These are phyloP conservation scores for Symbiodinium pilosum DNA, from an alignment of 73 alveolate species.

Conservation along the genomic window DNA sequence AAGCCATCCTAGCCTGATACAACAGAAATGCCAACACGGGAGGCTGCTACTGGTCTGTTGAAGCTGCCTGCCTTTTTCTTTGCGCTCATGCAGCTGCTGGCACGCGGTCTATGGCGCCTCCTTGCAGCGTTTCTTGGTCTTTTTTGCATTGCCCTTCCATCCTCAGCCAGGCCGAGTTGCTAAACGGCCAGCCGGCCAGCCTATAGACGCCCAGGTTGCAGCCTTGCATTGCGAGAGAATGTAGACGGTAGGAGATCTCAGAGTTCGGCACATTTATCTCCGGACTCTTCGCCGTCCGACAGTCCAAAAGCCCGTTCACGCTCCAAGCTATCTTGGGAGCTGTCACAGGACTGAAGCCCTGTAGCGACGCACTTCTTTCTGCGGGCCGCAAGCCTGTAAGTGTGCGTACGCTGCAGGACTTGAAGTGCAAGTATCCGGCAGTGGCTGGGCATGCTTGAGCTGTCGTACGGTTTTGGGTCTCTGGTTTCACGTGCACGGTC, in stretches of 20 bases:
- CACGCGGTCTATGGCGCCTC: not conserved
- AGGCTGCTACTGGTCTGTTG: constrained; percentile 33
- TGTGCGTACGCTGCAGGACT: constrained; percentile 15
- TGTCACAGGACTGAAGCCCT: constrained; percentile 20
- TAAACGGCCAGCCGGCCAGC: too few relatives aligned
- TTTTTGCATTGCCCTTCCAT: not conserved
- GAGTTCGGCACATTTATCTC: not conserved
- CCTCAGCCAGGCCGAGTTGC: not conserved
- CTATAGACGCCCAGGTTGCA: too few relatives aligned
- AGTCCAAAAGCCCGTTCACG: not conserved
- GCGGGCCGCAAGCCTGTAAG: too few relatives aligned
- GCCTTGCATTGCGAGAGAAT: not conserved
- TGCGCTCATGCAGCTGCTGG: not conserved
- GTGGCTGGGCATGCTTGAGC: constrained; percentile 9
- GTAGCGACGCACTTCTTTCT: too few relatives aligned
- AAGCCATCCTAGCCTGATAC: too few relatives aligned
- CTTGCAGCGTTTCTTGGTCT: not conserved
- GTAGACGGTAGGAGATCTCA: not conserved
- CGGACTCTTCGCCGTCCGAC: not conserved
- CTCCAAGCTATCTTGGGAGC: constrained; percentile 1
- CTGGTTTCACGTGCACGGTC: not conserved
- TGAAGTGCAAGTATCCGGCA: constrained; percentile 73
- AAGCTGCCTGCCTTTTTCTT: not conserved
- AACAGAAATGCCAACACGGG: too few relatives aligned
- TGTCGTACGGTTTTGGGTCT: not conserved